Evolutionary conservation across 2,329 filamentous ascomycete species (phyloP).

Genomic region (Pseudomassariella vexata): DNA sequence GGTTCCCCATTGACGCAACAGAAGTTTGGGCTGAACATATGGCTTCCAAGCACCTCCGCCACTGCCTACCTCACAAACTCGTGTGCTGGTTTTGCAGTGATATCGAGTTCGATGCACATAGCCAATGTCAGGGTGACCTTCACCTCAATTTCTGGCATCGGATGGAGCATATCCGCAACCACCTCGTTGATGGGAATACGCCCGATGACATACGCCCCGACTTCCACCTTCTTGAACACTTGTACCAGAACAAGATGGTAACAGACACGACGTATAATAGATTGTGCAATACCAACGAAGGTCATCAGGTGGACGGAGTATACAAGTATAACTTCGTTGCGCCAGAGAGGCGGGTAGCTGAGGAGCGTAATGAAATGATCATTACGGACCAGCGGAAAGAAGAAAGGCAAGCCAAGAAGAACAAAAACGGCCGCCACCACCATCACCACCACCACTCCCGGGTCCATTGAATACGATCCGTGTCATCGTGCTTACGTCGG

Average conservation of each 20-base stretch:
- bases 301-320: no score
- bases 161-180: constrained; percentile 44
- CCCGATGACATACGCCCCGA: constrained; percentile 67
- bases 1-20: constrained; percentile 31
- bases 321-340: no score
- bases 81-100: constrained; percentile 47
- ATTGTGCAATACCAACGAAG: no score
- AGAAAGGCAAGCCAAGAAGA: no score
- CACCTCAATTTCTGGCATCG: constrained; percentile 28
- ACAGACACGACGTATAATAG: no score
- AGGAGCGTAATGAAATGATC: no score
- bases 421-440: no score
- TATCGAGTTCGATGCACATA: constrained; percentile 20
- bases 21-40: constrained; percentile 43
- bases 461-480: no score
- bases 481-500: no score
- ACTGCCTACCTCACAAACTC: constrained; percentile 27
- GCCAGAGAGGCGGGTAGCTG: no score
- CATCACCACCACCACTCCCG: no score
- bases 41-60: constrained; percentile 26
- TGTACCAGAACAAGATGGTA: constrained; percentile 10
- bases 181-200: constrained; percentile 28
- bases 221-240: constrained; percentile 80
- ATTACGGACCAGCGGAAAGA: no score
- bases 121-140: constrained; percentile 9